Evolutionary conservation across 352 stramenopile species (phyloP), one percentile per base, ranked within the genome.

Genomic region (Phytopythium ostracodes): DNA sequence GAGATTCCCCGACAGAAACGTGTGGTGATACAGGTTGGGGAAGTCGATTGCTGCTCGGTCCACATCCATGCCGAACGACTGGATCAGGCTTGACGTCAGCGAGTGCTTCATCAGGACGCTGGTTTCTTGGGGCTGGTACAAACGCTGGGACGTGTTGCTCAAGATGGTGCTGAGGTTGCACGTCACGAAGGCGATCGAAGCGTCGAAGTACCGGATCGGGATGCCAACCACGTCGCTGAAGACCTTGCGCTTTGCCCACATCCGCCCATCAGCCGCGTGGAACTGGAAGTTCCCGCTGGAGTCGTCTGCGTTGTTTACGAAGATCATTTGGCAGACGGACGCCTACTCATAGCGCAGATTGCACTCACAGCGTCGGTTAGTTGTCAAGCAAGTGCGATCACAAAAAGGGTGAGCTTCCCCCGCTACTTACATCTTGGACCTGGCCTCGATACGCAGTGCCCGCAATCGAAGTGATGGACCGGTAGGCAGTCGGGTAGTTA

Each of bases 11-110:
- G 80, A 81, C 17, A 95, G 53, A 49, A 95, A 87, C 17, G 84
- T 95, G 68, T 95, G 86, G 47, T 95, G 84, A 22, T 91, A 95
- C 11, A 93, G 60, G 66, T 93, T 89, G 24, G 84, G 86, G 46
- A 95, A 92, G 60, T 95, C 84, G 24, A 92, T 77, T 6, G 73
- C 79, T 1, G 81, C 82, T 29, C 77, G 74, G 53, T 94, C 85
- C 0, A 79, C 78, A 60, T 90, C 82, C 82, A 92, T 92, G 31
- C 75, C 79, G 22, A 95, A 95, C 18, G 86, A 91, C 52, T 90
- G 81, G 31, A 95, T 73, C 36, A 95, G 65, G 20, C 79, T 88
- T 11, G 76, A 76, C 2, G 81, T 79, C 0, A 82, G 65, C 6
- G 71, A 65, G 49, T 93, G 79, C 59, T 92, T 92, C 3, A 70